phyloP scores from a whole-genome alignment of 345 rosid genomes.

The Angophora floribunda region DNA sequence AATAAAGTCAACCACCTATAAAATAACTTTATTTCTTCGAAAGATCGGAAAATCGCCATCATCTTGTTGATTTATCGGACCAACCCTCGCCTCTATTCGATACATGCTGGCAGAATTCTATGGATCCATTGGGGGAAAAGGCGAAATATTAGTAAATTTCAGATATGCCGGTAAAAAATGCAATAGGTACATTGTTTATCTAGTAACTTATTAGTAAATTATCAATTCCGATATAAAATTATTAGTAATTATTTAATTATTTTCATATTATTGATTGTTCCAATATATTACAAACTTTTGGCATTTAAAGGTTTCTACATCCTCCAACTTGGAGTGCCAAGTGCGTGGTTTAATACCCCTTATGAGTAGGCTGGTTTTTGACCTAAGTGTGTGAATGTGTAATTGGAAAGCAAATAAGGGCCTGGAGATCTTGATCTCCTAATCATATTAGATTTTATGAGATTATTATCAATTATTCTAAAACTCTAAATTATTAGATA shows the following conservation, averaged over 20 bases:
- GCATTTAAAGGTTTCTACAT: not conserved
- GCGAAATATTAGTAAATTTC: not conserved
- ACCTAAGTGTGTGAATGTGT: too few species aligned
- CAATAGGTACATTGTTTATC: not conserved
- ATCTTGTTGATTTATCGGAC: not conserved
- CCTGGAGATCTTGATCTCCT: accelerated
- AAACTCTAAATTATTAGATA: too few species aligned
- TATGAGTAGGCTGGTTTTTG: too few species aligned
- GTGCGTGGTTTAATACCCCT: not conserved
- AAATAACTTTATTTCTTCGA: too few species aligned
- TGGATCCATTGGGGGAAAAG: not conserved
- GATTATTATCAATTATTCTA: too few species aligned
- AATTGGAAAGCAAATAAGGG: too few species aligned
- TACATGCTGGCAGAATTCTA: not conserved
- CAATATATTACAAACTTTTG: not conserved
- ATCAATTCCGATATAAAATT: not conserved
- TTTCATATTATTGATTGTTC: not conserved
- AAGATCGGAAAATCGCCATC: not conserved
- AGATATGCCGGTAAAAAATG: not conserved
- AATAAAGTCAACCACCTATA: not conserved
- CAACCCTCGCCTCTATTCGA: not conserved
- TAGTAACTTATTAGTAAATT: not conserved
- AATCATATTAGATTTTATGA: too few species aligned
- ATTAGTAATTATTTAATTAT: not conserved
- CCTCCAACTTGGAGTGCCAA: not conserved